A percentile compares a stretch with the other conserved stretches of the same genome.
phyloP scores from a whole-genome alignment of 345 rosid species.

The Hibiscus tridactylites region DNA sequence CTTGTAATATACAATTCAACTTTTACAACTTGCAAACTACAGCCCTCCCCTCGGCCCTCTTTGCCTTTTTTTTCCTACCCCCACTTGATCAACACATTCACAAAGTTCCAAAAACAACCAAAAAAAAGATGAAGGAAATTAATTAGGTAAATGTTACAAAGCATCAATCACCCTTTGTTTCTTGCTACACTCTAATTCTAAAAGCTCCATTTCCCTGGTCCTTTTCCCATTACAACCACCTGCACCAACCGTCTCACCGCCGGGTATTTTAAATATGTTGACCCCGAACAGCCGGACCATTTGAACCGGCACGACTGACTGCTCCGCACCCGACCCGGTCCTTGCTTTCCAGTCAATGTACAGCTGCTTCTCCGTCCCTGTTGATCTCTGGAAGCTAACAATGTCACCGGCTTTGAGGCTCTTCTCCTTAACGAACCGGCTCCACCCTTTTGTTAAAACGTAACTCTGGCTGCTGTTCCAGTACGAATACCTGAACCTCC shows the following conservation, averaged over 20 bases:
- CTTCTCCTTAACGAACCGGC: constrained; percentile 85
- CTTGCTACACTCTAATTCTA: constrained; percentile 50
- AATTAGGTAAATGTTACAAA: constrained; percentile 42
- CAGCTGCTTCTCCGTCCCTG: constrained; percentile 60
- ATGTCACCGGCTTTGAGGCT: constrained; percentile 71
- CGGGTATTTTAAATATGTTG: constrained; percentile 50
- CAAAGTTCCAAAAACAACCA: constrained; percentile 3
- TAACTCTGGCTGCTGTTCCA: constrained; percentile 97
- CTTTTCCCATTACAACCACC: constrained; percentile 52
- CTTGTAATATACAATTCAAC: constrained; percentile 40
- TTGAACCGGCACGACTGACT: constrained; percentile 26
- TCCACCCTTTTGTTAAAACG: constrained; percentile 93
- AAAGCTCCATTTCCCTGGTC: constrained; percentile 45
- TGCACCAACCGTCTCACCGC: constrained; percentile 12
- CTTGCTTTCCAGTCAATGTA: constrained; percentile 51
- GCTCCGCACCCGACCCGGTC: constrained; percentile 11
- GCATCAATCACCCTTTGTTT: constrained; percentile 64
- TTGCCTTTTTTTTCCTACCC: background rate
- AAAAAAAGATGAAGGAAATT: background rate
- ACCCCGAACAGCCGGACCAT: constrained; percentile 79
- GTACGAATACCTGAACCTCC: constrained; percentile 92
- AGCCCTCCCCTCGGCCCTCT: background rate
- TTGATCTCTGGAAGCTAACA: constrained; percentile 68
- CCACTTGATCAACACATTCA: constrained; percentile 1
- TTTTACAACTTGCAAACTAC: constrained; percentile 26